A percentile compares a stretch with the other conserved stretches of the same genome.
phyloP scores from a whole-genome alignment of 352 stramenopile species.

The Aphanomyces invadans region DNA sequence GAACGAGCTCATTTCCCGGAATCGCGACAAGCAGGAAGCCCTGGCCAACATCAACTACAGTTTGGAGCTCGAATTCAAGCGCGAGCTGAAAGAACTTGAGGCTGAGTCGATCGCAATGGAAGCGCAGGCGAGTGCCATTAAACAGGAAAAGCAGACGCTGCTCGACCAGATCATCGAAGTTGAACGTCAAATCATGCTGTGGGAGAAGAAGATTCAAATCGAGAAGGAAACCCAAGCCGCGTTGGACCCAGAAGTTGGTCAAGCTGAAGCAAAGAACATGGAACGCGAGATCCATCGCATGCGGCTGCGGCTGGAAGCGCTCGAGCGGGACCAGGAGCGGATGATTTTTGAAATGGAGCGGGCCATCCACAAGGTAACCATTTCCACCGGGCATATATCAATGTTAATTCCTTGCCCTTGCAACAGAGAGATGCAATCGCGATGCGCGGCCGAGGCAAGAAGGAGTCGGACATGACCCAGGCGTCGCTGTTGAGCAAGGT shows the following conservation, averaged over 20 bases:
- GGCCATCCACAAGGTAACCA: constrained; percentile 81
- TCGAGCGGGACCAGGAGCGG: constrained; percentile 87
- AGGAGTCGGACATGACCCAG: constrained; percentile 76
- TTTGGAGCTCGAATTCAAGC: constrained; percentile 86
- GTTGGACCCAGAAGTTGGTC: constrained; percentile 87
- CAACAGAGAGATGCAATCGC: constrained; percentile 87
- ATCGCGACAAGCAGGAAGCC: constrained; percentile 65
- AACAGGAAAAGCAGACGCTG: constrained; percentile 79
- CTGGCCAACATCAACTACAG: constrained; percentile 84
- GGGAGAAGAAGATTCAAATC: constrained; percentile 96
- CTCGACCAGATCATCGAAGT: constrained; percentile 86
- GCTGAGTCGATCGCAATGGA: constrained; percentile 64
- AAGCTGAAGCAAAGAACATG: constrained; percentile 87
- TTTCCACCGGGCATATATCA: too few species aligned
- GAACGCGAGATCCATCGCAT: constrained; percentile 95
- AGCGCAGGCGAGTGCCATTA: constrained; percentile 56
- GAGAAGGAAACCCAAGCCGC: constrained; percentile 94
- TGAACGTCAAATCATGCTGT: constrained; percentile 90
- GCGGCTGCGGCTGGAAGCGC: constrained; percentile 84
- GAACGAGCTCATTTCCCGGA: constrained; percentile 90
- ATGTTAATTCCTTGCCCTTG: too few species aligned
- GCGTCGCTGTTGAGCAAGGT: constrained; percentile 81
- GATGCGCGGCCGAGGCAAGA: constrained; percentile 75
- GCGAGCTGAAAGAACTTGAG: constrained; percentile 89
- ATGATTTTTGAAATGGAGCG: constrained; percentile 93